Base-by-base conservation (phyloP, 257 asterid species). In the Salvia rosmarinus region DNA sequence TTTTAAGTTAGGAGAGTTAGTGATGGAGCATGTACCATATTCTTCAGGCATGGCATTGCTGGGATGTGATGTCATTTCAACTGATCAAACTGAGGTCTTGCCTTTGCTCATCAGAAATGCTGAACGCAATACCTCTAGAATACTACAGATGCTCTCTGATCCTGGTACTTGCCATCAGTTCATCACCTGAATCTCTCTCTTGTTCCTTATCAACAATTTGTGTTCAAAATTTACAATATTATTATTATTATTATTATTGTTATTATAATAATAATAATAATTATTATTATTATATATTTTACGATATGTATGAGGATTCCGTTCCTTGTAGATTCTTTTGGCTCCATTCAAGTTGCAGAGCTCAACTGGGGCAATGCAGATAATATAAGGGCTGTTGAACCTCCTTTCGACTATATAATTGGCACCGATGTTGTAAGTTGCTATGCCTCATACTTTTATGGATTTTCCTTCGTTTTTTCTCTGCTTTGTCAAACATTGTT, bases 391-490 rank as follows among this genome's bases (percentile, higher is more conserved):
- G 96, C 98, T 13, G 95, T 86, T 70, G 85, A 73, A 16, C 99
- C 99, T 55, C 98, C 99, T 34, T 91, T 95, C 30, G 99, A 95
- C 82, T 91, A 82, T 71, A 89, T 91, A 39, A 89, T 95, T 78
- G 99, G 98, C 86, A 91, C 99, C 8, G 99, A 95, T 50, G 96
- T 95, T 59, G 98, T 95, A 78, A 91, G 97, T 86, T 66, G 20
- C 49, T 35, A 14, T 4, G 9, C 23, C 57, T 61, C 6, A 14
- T 72, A 19, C 32, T 13, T 42, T 51, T 11, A 23, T 2, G 30
- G 23, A 19, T 49, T 25, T 71, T 47, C 44, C 13, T 42, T 52
- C 11, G 1, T 70, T 25, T 8, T n/a, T 52, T 47, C 9, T 19
- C 6, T 63, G 30, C 64, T 64, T 30, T 21, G 64, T 40, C 47